Evolutionary conservation across 2,329 filamentous ascomycete species (phyloP).

Genomic region (Paecilomyces fulvus): DNA sequence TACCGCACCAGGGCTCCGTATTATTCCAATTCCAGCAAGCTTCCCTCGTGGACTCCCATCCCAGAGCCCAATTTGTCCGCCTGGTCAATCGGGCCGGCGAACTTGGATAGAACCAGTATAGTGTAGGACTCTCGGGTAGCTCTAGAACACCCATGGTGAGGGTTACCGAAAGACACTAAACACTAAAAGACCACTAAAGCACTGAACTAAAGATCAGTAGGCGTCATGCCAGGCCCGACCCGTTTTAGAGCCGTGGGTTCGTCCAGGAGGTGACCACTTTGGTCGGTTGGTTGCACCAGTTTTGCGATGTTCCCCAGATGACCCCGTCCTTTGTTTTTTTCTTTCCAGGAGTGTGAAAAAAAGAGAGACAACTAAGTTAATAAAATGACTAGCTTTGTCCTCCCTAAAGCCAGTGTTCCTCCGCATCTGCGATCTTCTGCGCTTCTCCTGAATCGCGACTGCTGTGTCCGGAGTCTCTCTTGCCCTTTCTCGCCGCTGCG

Average conservation of each 20-base stretch:
- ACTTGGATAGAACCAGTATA: background rate
- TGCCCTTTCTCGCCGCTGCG: background rate
- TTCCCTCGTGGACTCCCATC: background rate
- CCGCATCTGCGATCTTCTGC: background rate
- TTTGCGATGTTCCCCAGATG: background rate
- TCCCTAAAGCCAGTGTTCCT: background rate
- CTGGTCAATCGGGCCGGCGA: background rate
- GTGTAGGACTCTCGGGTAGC: background rate
- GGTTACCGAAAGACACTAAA: background rate
- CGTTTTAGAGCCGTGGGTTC: background rate
- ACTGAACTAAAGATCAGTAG: background rate
- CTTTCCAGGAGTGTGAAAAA: background rate
- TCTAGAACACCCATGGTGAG: background rate
- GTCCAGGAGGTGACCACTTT: background rate
- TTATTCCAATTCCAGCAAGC: too few species aligned
- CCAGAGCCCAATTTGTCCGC: background rate
- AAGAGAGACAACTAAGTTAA: background rate
- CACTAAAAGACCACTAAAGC: background rate
- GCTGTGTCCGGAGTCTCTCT: background rate
- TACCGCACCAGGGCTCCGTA: background rate
- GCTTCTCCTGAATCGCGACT: background rate
- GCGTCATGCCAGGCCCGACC: background rate
- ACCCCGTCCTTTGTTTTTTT: background rate
- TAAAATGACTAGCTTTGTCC: background rate
- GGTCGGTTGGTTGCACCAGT: background rate